These are phyloP conservation scores for Hortaea werneckii DNA, from an alignment of 2,329 filamentous ascomycete genomes.

Conservation along the genomic window DNA sequence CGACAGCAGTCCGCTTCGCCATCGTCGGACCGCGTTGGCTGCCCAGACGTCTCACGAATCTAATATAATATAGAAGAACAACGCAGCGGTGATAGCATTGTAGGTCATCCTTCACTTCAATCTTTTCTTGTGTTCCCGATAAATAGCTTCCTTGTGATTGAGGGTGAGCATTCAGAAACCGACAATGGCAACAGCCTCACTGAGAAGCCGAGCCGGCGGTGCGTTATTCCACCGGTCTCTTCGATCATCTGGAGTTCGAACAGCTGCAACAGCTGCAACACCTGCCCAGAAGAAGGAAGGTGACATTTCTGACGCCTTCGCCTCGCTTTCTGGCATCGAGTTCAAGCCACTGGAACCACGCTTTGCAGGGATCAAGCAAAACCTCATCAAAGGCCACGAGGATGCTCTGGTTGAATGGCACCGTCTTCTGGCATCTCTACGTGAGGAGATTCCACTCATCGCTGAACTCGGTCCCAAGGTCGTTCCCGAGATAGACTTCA, in stretches of 20 bases:
- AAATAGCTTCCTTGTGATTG: not conserved
- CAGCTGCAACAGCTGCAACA: constrained; percentile 13
- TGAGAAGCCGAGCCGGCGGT: too few relatives aligned
- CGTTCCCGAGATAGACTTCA: constrained; percentile 39
- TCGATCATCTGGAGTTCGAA: constrained; percentile 3
- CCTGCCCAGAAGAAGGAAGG: constrained; percentile 34
- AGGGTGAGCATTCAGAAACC: not conserved
- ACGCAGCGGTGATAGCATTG: not conserved
- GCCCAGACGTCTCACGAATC: constrained; percentile 4
- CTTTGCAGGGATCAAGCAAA: constrained; percentile 36
- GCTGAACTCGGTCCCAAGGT: constrained; percentile 31
- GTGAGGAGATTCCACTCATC: constrained; percentile 37
- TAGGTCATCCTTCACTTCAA: not conserved
- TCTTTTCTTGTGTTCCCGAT: not conserved
- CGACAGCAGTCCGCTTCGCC: not conserved
- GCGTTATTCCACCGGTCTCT: not conserved
- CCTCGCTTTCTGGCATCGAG: constrained; percentile 37
- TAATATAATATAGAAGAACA: not conserved
- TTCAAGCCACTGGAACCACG: constrained; percentile 36
- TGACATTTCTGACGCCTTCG: constrained; percentile 42
- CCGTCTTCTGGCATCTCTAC: constrained; percentile 32
- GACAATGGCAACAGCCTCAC: too few relatives aligned
- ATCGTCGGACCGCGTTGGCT: not conserved
- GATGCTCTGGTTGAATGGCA: constrained; percentile 35
- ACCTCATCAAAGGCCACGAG: constrained; percentile 39